Evolutionary conservation across 306 rosid species (phyloP), one percentile per base, ranked within the genome.

Genomic region (Vachellia pachyceras): DNA sequence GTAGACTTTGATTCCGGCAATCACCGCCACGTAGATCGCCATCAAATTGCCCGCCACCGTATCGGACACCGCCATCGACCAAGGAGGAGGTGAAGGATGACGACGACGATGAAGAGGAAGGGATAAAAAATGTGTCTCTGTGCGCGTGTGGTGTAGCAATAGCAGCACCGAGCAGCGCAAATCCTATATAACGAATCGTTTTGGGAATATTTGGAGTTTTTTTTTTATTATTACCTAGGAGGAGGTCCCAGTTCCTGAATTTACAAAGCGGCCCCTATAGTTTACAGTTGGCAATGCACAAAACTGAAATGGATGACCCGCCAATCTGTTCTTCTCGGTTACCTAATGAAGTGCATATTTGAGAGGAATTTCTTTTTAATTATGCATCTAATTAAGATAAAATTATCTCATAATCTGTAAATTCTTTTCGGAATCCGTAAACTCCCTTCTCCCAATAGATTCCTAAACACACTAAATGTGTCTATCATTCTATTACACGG

Each of bases 31-130:
- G 78, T 93, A 93, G 69, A 91, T 74, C 69, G 77, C 41, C 50
- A 90, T 87, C 67, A 93, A 86, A 84, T 93, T 90, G 44, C 89
- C 86, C 29, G 75, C 88, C 35, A 91, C 91, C 0, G 77, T 57
- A 46, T 93, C 98, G 15, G 92, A 88, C 15, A 86, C 77, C 72
- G 91, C 90, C 97, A 93, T 91, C 1, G 46, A 3, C 36, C 14
- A 2, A 37, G 3, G 14, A 18, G n/a, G n/a, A n/a, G n/a, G n/a
- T n/a, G n/a, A 55, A 12, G 6, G 42, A 0, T 58, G 46, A 2
- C 3, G 61, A 4, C 1, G 36, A 5, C 6, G 4, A n/a, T 4
- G 57, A 18, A 9, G 35, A 0, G 9, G 23, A 52, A 37, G 67
- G 1, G 7, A 46, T 14, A 25, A 60, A 11, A 5, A 12, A 39